phyloP scores from a whole-genome alignment of 345 rosid species.

The Turritis glabra region DNA sequence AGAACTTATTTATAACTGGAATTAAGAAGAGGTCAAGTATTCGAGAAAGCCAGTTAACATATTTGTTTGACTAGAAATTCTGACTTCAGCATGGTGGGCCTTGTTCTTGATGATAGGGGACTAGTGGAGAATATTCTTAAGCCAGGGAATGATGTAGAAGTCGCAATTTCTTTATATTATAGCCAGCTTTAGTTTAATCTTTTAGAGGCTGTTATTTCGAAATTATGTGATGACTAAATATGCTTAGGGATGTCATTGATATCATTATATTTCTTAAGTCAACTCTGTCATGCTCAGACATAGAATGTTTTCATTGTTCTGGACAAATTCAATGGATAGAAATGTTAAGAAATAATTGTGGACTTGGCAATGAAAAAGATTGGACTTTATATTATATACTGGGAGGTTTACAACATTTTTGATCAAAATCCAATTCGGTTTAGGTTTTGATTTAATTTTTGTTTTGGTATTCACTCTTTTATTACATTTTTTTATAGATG shows the following conservation, averaged over 20 bases:
- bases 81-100: not conserved
- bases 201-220: not conserved
- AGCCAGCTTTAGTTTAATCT: not conserved
- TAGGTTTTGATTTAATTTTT: too few species aligned
- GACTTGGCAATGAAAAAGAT: conserved; percentile 16
- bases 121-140: conserved; percentile 20
- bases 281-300: conserved; percentile 6
- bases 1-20: not conserved
- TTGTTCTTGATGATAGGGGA: conserved; percentile 8
- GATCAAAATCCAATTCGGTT: too few species aligned
- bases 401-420: too few species aligned
- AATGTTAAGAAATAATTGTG: not conserved
- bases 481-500: too few species aligned
- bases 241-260: too few species aligned
- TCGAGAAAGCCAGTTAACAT: not conserved
- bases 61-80: not conserved
- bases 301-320: not conserved
- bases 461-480: too few species aligned
- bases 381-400: conserved; percentile 14
- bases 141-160: not conserved
- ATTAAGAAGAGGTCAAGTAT: too few species aligned
- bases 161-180: not conserved
- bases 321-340: not conserved
- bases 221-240: not conserved
- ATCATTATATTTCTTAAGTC: conserved; percentile 19